phyloP scores from a whole-genome alignment of 2,329 filamentous ascomycete species.

The Microdochium paspali region DNA sequence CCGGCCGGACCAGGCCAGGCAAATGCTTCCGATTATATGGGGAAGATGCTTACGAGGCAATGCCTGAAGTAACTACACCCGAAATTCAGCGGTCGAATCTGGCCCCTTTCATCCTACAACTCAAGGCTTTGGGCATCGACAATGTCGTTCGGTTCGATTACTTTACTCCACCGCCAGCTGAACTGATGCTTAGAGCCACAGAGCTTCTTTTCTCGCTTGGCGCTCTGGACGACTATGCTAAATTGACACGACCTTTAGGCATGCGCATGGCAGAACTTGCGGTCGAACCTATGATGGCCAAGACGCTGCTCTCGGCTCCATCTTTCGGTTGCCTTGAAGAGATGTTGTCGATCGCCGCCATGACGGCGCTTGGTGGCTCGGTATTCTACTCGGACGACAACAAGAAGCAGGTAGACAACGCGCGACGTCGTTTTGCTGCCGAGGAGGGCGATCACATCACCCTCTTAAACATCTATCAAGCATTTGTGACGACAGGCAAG shows the following conservation, averaged over 20 bases:
- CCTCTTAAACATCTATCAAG: constrained; percentile 84
- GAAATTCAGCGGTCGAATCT: constrained; percentile 92
- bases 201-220: constrained; percentile 83
- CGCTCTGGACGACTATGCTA: constrained; percentile 81
- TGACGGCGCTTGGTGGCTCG: constrained; percentile 77
- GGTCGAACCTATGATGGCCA: constrained; percentile 92
- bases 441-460: constrained; percentile 93
- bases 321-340: constrained; percentile 74
- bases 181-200: constrained; percentile 75
- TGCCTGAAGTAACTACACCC: constrained; percentile 68
- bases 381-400: constrained; percentile 77
- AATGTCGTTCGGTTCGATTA: constrained; percentile 90
- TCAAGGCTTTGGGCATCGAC: constrained; percentile 91
- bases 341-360: constrained; percentile 84
- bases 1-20: constrained; percentile 78
- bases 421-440: constrained; percentile 73
- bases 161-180: constrained; percentile 73
- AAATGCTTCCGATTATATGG: constrained; percentile 95
- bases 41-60: constrained; percentile 55
- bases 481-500: constrained; percentile 73
- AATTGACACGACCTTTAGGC: constrained; percentile 82
- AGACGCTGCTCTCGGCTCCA: constrained; percentile 68
- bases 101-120: constrained; percentile 77
- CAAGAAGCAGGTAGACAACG: constrained; percentile 64
- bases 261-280: constrained; percentile 86